Conservation (phyloP, 108 stramenopile genomes). For the Nannochloropsis gaditana region DNA sequence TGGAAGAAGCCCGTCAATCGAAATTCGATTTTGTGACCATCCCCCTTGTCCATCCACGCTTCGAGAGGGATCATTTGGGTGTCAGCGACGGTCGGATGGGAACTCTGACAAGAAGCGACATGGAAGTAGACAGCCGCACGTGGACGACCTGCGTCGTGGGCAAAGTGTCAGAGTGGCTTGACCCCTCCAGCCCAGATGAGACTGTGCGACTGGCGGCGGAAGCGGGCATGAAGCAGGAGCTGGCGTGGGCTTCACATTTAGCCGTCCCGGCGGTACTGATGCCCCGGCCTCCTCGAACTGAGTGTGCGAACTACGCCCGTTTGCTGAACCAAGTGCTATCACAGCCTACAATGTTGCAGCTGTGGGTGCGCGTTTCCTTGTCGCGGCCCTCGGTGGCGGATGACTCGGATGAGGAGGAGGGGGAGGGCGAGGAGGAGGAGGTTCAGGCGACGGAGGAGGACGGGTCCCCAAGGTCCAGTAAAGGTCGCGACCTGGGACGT, state of each 20-base stretch:
- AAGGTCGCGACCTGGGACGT: too few species aligned
- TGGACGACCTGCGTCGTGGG: conserved; percentile 65
- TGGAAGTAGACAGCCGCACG: conserved; percentile 59
- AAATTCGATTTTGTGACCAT: conserved; percentile 54
- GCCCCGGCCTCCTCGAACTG: conserved; percentile 52
- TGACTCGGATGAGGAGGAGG: conserved; percentile 10
- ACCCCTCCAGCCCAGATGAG: conserved; percentile 40
- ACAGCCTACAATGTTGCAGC: conserved; percentile 60
- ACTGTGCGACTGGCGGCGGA: conserved; percentile 45
- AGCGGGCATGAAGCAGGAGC: conserved; percentile 55
- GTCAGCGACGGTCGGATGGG: conserved; percentile 36
- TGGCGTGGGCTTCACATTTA: conserved; percentile 88
- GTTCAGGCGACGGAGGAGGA: too few species aligned
- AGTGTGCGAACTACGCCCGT: conserved; percentile 60
- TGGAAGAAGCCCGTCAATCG: conserved; percentile 48
- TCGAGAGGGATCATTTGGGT: conserved; percentile 41
- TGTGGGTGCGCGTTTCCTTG: conserved; percentile 66
- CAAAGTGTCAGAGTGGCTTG: conserved; percentile 54
- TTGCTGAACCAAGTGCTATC: conserved; percentile 52
- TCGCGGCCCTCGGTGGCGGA: conserved; percentile 41
- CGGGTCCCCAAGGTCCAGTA: too few species aligned
- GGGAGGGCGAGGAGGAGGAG: background rate
- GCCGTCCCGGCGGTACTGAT: conserved; percentile 78
- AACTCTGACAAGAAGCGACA: conserved; percentile 54
- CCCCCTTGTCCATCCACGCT: conserved; percentile 52